Evolutionary conservation across 805 yeast species (phyloP), one percentile per base, ranked within the genome.

Genomic region (Teunomyces funiuensis): DNA sequence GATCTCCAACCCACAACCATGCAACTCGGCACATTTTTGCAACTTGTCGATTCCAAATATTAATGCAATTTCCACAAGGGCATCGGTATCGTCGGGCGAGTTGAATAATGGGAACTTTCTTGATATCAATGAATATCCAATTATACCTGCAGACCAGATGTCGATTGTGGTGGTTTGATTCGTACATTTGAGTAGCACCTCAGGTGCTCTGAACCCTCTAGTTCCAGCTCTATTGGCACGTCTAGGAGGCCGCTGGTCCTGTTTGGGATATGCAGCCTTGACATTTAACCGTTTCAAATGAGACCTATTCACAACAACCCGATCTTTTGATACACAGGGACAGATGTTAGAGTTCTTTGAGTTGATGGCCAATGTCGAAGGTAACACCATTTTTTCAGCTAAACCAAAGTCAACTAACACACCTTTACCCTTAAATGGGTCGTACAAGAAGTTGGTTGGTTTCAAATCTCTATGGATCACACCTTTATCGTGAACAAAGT

Each of bases 171-270:
- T 78, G 3, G 85, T 74, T 65, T 89, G 97, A 44, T 85, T 81
- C 1, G 85, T 77, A 62, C 97, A 89, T 58, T 88, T 88, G 63
- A 88, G 75, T 41, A 90, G 66, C 3, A 89, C 97, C 58, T 89
- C 97, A 0, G 97, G 97, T 0, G 97, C 96, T 51, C 97, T 73
- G 57, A 89, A 89, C 0, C 97, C 97, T 52, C 97, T 74, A 1
- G 97, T 89, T 6, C 97, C 97, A 13, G 99, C 99, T 53, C 99
- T 80, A 55, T 93, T 93, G 0, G 98, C 98, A 43, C 99, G 76
- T 54, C 96, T 76, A 1, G 93, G 87, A 0, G 95, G 85, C 52
- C 98, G 73, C 37, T 79, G 79, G 65, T 93, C 99, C 53, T 86
- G 87, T 57, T 88, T 88, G 7, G 89, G 85, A 56, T 86, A 88